phyloP scores from a whole-genome alignment of 257 asterid species.

The Plantago elongata region DNA sequence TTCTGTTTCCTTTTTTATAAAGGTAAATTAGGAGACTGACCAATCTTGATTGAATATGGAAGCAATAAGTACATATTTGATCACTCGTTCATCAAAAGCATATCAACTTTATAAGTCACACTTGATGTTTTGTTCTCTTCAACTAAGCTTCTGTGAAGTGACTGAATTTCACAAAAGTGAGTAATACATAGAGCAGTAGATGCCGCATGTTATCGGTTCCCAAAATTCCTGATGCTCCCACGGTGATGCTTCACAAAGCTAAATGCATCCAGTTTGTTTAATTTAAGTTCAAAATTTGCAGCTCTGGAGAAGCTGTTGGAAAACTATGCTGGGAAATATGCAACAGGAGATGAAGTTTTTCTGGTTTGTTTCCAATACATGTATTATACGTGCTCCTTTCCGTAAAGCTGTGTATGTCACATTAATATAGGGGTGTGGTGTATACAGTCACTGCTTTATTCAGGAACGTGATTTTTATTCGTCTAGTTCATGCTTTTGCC shows the following conservation, averaged over 20 bases:
- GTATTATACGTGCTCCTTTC: background rate
- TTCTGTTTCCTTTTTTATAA: background rate
- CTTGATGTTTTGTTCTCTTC: background rate
- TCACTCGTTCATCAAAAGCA: background rate
- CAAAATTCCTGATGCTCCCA: background rate
- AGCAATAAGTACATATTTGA: background rate
- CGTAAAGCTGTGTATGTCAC: no score
- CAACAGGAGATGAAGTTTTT: constrained; percentile 62
- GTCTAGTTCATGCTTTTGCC: no score
- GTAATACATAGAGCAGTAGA: background rate
- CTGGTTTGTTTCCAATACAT: constrained; percentile 42
- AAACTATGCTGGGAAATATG: constrained; percentile 61
- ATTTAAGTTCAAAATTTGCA: constrained; percentile 29
- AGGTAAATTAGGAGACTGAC: background rate
- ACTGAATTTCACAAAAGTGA: no score
- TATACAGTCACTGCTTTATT: no score
- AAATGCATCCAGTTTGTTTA: constrained; percentile 9
- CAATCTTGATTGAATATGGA: background rate
- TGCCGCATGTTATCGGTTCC: no score
- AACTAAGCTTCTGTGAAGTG: background rate
- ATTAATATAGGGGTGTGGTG: no score
- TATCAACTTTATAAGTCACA: background rate
- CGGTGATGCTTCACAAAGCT: background rate
- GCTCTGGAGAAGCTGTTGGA: constrained; percentile 71
- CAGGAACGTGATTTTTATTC: no score